A percentile compares a stretch with the other conserved stretches of the same genome.
These are phyloP conservation scores for Nemania serpens DNA, from an alignment of 2,329 filamentous ascomycete species.

Conservation along the genomic window DNA sequence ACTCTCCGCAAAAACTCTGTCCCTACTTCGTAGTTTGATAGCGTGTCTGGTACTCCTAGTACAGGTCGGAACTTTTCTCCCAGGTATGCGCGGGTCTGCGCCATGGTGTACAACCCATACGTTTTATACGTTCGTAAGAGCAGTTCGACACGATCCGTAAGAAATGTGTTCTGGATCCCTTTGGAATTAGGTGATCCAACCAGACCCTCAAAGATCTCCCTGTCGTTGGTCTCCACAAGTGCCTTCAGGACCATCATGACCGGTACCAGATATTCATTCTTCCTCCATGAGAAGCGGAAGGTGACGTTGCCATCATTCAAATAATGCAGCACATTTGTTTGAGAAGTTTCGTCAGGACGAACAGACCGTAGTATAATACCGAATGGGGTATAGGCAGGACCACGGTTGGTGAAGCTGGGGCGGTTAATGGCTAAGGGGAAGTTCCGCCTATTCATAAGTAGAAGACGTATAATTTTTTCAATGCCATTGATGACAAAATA, in stretches of 20 bases:
- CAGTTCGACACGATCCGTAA: constrained; percentile 92
- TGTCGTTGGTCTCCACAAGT: constrained; percentile 91
- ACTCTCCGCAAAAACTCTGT: constrained; percentile 89
- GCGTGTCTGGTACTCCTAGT: constrained; percentile 79
- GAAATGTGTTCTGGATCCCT: constrained; percentile 84
- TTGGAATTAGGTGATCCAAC: constrained; percentile 78
- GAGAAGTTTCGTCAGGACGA: constrained; percentile 95
- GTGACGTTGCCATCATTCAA: constrained; percentile 94
- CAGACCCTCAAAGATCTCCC: constrained; percentile 93
- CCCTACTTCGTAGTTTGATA: constrained; percentile 86
- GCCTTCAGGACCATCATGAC: constrained; percentile 97
- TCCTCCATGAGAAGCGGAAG: constrained; percentile 96
- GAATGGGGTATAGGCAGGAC: constrained; percentile 82
- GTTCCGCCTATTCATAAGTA: constrained; percentile 88
- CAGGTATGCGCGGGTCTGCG: constrained; percentile 82
- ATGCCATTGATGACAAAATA: constrained; percentile 98
- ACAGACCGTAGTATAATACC: constrained; percentile 92
- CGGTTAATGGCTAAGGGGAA: constrained; percentile 94
- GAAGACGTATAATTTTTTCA: constrained; percentile 92
- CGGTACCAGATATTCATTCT: constrained; percentile 94
- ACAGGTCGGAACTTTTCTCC: constrained; percentile 91
- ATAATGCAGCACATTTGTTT: constrained; percentile 97
- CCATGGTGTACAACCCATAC: constrained; percentile 81
- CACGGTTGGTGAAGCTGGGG: constrained; percentile 86
- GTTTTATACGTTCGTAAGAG: constrained; percentile 91